Conservation (phyloP, 2,329 filamentous ascomycete species). For the Claviceps capensis region DNA sequence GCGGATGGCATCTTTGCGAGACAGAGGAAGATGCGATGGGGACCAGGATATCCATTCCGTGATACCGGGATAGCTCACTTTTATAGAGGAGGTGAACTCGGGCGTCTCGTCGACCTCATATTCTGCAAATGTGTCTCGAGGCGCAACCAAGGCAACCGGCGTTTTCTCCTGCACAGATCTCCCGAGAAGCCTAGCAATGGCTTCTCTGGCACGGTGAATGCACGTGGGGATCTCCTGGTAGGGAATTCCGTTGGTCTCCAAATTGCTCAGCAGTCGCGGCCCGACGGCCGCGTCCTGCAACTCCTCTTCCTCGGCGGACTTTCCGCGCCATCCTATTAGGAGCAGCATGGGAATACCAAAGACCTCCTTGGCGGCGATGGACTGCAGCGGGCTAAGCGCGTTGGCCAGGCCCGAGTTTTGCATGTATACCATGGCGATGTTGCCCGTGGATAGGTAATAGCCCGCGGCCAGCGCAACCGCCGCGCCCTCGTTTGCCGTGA, state of each 20-base stretch:
- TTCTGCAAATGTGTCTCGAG: not conserved
- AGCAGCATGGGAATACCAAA: conserved; percentile 4
- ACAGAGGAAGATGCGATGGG: not conserved
- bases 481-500: conserved; percentile 4
- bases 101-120: not conserved
- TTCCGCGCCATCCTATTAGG: conserved; percentile 4
- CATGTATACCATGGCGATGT: conserved; percentile 1
- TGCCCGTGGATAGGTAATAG: conserved; percentile 1
- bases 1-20: not conserved
- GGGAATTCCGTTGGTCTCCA: conserved; percentile 1
- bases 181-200: not conserved
- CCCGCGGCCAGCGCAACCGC: conserved; percentile 3
- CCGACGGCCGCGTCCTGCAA: conserved; percentile 2
- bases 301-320: not conserved
- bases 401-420: conserved; percentile 3
- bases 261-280: conserved; percentile 1
- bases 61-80: not conserved
- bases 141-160: conserved; percentile 1
- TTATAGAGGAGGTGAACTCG: not conserved
- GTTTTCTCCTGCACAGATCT: not conserved
- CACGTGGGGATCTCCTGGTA: not conserved
- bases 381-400: conserved; percentile 2
- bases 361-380: conserved; percentile 3
- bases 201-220: not conserved
- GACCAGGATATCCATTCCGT: not conserved